phyloP scores from a whole-genome alignment of 2,329 filamentous ascomycete genomes.

The Emergomyces pasteurianus region DNA sequence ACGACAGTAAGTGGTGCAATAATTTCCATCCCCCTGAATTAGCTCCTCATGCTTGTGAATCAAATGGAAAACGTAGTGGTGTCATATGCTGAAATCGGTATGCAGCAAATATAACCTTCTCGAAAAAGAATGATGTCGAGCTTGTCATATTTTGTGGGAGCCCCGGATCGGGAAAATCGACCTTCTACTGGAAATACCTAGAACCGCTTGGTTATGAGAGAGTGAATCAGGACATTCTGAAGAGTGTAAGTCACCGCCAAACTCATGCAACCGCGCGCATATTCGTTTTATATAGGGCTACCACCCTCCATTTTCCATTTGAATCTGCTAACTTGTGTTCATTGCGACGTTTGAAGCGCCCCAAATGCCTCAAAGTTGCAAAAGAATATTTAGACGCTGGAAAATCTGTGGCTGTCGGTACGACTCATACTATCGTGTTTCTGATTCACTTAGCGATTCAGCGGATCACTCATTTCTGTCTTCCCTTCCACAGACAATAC shows the following conservation, averaged over 20 bases:
- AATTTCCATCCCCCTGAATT: background rate
- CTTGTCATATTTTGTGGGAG: slow-evolving; percentile 79
- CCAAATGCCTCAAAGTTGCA: slow-evolving; percentile 60
- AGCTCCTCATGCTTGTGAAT: background rate
- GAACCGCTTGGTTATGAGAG: slow-evolving; percentile 69
- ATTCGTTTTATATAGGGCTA: background rate
- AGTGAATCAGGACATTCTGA: slow-evolving; percentile 82
- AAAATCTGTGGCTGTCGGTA: slow-evolving; percentile 66
- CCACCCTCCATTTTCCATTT: background rate
- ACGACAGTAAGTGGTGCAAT: slow-evolving; percentile 22
- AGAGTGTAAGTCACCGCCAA: slow-evolving; percentile 41
- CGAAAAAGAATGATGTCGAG: slow-evolving; percentile 55
- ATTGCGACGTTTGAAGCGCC: slow-evolving; percentile 33
- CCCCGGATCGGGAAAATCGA: slow-evolving; percentile 83
- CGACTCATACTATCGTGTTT: slow-evolving; percentile 17
- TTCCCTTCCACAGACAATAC: slow-evolving; percentile 63
- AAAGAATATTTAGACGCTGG: slow-evolving; percentile 51
- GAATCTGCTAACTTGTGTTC: background rate
- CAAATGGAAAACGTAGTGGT: background rate
- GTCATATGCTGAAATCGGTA: background rate
- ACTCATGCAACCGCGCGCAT: background rate
- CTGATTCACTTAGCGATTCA: slow-evolving; percentile 3
- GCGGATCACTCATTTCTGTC: slow-evolving; percentile 5
- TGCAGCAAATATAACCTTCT: slow-evolving; percentile 26
- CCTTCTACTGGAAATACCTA: slow-evolving; percentile 70